Evolutionary conservation across 2,329 filamentous ascomycete species (phyloP).

Genomic region (Stromatinia cepivora): DNA sequence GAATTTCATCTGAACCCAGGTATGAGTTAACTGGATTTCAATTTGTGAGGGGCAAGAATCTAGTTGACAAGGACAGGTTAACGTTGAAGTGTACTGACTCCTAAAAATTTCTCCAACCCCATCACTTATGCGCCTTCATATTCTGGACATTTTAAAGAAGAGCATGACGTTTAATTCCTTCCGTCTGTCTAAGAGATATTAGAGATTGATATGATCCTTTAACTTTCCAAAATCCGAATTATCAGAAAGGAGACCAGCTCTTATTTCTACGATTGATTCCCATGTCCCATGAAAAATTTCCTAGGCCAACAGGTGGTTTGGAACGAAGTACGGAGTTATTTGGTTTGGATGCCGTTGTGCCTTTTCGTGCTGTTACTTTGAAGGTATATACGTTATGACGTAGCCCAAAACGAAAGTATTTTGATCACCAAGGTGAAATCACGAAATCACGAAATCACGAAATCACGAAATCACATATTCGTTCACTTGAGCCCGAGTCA

Average conservation of each 20-base stretch:
- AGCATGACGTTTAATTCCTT: not conserved
- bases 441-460: no score
- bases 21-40: not conserved
- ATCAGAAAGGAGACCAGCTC: constrained; percentile 35
- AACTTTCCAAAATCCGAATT: constrained; percentile 33
- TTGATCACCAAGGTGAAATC: no score
- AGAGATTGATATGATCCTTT: constrained; percentile 37
- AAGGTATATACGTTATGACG: no score
- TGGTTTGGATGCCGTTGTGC: constrained; percentile 39
- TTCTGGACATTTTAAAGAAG: not conserved
- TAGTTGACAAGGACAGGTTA: not conserved
- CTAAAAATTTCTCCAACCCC: not conserved
- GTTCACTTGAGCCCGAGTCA: not conserved
- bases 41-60: not conserved
- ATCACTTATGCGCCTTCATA: not conserved
- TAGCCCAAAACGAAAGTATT: no score
- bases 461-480: no score
- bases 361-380: constrained; percentile 26
- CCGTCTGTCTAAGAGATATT: constrained; percentile 29
- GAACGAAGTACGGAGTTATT: constrained; percentile 33
- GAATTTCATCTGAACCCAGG: not conserved
- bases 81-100: not conserved
- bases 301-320: constrained; percentile 36
- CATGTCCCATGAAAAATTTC: constrained; percentile 38
- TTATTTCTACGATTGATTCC: constrained; percentile 36